Evolutionary conservation across 2,329 filamentous ascomycete species (phyloP).

Genomic region (Ascochyta rabiei): DNA sequence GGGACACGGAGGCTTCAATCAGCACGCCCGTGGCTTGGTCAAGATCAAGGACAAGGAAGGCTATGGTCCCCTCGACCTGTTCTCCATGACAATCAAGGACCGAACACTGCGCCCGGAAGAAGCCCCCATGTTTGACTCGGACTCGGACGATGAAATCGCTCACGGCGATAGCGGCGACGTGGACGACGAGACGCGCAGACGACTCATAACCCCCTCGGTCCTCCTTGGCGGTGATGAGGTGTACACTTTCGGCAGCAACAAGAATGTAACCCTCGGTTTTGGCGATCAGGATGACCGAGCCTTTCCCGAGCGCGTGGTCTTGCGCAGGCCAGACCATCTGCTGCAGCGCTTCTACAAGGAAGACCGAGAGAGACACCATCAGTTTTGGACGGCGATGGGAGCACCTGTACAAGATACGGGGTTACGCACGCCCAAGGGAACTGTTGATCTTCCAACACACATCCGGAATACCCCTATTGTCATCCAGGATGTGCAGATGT

Average conservation of each 20-base stretch:
- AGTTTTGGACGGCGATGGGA: slow-evolving; percentile 49
- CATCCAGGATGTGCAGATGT: slow-evolving; percentile 83
- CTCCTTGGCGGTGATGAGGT: slow-evolving; percentile 76
- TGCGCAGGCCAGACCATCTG: slow-evolving; percentile 79
- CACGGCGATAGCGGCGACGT: slow-evolving; percentile 53
- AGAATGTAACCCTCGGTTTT: slow-evolving; percentile 88
- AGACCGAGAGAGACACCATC: slow-evolving; percentile 58
- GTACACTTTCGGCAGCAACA: slow-evolving; percentile 95
- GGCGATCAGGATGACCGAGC: slow-evolving; percentile 96
- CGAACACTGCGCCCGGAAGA: slow-evolving; percentile 63
- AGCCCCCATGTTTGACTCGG: slow-evolving; percentile 52
- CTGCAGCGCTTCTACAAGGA: slow-evolving; percentile 75
- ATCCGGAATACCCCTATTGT: slow-evolving; percentile 74
- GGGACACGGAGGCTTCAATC: slow-evolving; percentile 62
- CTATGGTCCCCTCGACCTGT: slow-evolving; percentile 92
- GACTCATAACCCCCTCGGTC: slow-evolving; percentile 35
- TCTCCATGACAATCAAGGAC: slow-evolving; percentile 82
- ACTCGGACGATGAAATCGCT: slow-evolving; percentile 57
- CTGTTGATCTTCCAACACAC: slow-evolving; percentile 70
- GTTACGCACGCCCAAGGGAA: slow-evolving; percentile 40
- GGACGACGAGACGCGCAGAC: slow-evolving; percentile 37
- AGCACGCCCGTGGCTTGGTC: slow-evolving; percentile 75
- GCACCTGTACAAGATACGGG: slow-evolving; percentile 28
- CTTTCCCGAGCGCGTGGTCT: slow-evolving; percentile 80
- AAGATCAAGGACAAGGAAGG: slow-evolving; percentile 97